phyloP scores from a whole-genome alignment of 441 rosid species.

The Pelargonium cotyledonis region DNA sequence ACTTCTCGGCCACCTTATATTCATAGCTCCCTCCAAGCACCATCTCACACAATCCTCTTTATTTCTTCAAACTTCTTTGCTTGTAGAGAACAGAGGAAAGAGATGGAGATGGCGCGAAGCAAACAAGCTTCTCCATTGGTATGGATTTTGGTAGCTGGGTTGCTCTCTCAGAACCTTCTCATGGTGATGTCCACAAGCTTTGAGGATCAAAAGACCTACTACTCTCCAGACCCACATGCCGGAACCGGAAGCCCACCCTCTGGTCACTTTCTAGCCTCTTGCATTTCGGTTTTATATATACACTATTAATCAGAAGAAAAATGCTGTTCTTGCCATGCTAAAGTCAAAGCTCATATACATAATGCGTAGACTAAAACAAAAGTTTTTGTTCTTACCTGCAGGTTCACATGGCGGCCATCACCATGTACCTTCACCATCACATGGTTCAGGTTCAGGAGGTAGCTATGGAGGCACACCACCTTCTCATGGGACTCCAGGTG shows the following conservation, averaged over 20 bases:
- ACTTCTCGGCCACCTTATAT: slow-evolving; percentile 21
- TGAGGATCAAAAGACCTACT: slow-evolving; percentile 46
- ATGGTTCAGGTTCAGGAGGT: slow-evolving; percentile 14
- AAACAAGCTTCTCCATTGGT: slow-evolving; percentile 18
- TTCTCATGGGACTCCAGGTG: slow-evolving; percentile 17
- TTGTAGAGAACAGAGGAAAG: slow-evolving; percentile 9
- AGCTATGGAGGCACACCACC: slow-evolving; percentile 19
- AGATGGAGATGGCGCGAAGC: slow-evolving; percentile 25
- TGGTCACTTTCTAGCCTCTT: slow-evolving; percentile 21
- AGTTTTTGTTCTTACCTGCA: slow-evolving; percentile 18
- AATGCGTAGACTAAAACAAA: not conserved
- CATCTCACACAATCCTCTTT: slow-evolving; percentile 8
- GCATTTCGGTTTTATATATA: too few relatives aligned
- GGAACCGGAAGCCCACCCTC: slow-evolving; percentile 37
- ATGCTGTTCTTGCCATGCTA: not conserved
- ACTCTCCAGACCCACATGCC: slow-evolving; percentile 40
- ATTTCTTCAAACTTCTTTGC: slow-evolving; percentile 16
- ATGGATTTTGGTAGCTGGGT: slow-evolving; percentile 26
- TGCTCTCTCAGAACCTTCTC: slow-evolving; percentile 31
- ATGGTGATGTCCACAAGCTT: slow-evolving; percentile 26
- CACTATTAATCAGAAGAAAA: too few relatives aligned
- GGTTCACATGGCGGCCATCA: slow-evolving; percentile 26
- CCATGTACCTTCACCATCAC: slow-evolving; percentile 18
- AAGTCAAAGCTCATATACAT: not conserved
- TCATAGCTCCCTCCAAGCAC: slow-evolving; percentile 12